phyloP scores from a whole-genome alignment of 352 stramenopile genomes.

The Phytophthora constricta region DNA sequence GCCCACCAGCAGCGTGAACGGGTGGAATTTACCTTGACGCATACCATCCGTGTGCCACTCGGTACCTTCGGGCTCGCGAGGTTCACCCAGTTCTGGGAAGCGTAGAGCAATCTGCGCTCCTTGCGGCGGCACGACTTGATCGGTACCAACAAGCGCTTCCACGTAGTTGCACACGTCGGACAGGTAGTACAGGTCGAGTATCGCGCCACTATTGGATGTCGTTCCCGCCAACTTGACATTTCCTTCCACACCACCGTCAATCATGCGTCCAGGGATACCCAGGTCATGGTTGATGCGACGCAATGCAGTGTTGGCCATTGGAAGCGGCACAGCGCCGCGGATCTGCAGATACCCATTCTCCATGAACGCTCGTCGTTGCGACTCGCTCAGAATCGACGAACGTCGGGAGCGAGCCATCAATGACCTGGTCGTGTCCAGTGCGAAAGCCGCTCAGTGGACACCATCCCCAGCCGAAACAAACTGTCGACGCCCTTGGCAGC shows the following conservation, averaged over 20 bases:
- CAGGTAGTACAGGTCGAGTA: constrained; percentile 66
- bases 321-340: constrained; percentile 59
- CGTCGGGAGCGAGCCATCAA: constrained; percentile 21
- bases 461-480: constrained; percentile 53
- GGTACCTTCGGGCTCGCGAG: constrained; percentile 64
- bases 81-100: constrained; percentile 72
- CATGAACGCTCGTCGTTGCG: constrained; percentile 72
- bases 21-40: constrained; percentile 73
- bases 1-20: constrained; percentile 73
- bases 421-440: constrained; percentile 46
- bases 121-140: constrained; percentile 51
- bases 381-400: constrained; percentile 54
- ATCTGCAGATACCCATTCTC: constrained; percentile 79
- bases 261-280: constrained; percentile 68
- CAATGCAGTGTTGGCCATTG: constrained; percentile 60
- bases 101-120: constrained; percentile 76
- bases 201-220: constrained; percentile 69
- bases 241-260: constrained; percentile 78
- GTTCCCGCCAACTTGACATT: constrained; percentile 72
- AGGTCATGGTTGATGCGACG: constrained; percentile 83
- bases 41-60: constrained; percentile 89
- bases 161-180: constrained; percentile 61
- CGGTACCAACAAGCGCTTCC: constrained; percentile 63
- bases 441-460: constrained; percentile 62
- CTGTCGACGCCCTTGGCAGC: constrained; percentile 45